Base-by-base conservation (phyloP, 1,284 basidiomycete genomes). In the Ceratobasidium sp. region DNA sequence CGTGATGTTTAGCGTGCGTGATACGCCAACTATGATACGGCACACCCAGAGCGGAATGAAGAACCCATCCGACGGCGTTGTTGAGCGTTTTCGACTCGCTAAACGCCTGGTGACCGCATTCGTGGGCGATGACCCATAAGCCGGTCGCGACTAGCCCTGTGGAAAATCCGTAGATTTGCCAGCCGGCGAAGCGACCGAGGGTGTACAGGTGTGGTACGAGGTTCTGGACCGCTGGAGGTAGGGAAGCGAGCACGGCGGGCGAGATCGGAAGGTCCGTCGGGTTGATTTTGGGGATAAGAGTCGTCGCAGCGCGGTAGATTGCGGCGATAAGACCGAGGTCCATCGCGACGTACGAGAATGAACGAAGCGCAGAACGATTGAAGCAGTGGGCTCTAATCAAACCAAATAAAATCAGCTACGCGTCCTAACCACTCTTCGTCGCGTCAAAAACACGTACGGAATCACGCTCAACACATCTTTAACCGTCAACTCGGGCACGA, bases 11-110 rank as follows among this genome's bases (percentile, higher is more conserved):
- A 47, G 91, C 96, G 84, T 99, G 97, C 3, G 93, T 94, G 84
- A 99, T 97, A 79, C 96, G 90, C 98, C 98, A 99, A 28, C 96
- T 95, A 84, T 99, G 97, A 86, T 97, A 99, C 11, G 98, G 97
- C 17, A 99, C 97, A 73, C 98, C 92, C 66, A 99, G 90, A 76
- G 89, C 90, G 56, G 96, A 98, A 85, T 99, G 98, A 49, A 99
- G 88, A 78, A 98, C 83, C 94, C 95, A 98, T 39, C 97, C 97
- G 79, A 97, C 94, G 45, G 90, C 84, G 88, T 99, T 96, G 88
- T 99, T 99, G 85, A 99, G 88, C 37, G 87, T 84, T 87, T 98
- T 99, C 80, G 93, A 97, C 79, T 96, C 91, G n/a, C 96, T 98
- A 88, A 95, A 99, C 0, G 94, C 94, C 85, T 98, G 97, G 85